Evolutionary conservation across 306 rosid genomes (phyloP).

Genomic region (Castanea mollissima): DNA sequence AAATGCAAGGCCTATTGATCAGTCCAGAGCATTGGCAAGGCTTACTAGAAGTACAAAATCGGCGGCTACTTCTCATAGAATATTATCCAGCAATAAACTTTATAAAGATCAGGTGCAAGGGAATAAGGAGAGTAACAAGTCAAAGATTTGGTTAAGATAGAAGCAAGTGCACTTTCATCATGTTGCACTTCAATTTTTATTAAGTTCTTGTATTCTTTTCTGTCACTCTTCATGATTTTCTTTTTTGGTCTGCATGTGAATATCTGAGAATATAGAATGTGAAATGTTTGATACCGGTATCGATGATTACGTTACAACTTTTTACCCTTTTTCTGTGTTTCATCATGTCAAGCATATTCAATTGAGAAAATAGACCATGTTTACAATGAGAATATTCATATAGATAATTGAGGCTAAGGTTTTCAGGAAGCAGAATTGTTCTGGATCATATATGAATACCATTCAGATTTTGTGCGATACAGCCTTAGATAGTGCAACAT

Average conservation of each 20-base stretch:
- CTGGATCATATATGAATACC: no score
- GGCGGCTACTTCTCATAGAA: constrained; percentile 40
- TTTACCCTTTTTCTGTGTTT: background rate
- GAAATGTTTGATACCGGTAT: background rate
- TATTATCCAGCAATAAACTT: constrained; percentile 52
- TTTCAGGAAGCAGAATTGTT: no score
- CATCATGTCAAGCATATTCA: background rate
- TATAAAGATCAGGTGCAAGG: constrained; percentile 59
- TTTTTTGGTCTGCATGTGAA: background rate
- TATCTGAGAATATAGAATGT: background rate
- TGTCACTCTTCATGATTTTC: background rate
- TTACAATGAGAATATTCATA: no score
- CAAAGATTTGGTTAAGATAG: constrained; percentile 75
- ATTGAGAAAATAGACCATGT: no score
- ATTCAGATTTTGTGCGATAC: no score
- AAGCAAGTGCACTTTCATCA: background rate
- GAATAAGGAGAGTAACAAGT: constrained; percentile 64
- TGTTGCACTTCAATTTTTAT: background rate
- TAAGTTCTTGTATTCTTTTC: background rate
- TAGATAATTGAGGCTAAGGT: background rate
- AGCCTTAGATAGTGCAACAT: no score
- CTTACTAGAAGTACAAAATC: constrained; percentile 50
- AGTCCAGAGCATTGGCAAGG: constrained; percentile 51
- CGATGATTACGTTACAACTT: background rate
- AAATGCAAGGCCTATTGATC: constrained; percentile 67